These are phyloP conservation scores for Sclerotinia nivalis DNA, from an alignment of 2,329 filamentous ascomycete species.

Conservation along the genomic window DNA sequence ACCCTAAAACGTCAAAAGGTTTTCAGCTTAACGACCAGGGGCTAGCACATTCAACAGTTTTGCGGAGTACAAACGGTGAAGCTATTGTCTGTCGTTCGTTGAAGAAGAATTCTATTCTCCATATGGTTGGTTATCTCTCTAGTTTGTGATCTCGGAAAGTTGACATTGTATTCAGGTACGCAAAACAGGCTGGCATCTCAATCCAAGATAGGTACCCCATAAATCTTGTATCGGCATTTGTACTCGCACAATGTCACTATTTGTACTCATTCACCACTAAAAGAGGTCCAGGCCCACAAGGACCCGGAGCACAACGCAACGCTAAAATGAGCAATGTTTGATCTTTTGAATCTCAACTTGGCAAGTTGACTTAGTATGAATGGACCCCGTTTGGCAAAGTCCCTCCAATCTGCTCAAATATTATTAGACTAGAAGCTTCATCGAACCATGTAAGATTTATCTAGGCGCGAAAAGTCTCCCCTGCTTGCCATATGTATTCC, in stretches of 20 bases:
- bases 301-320: neutral
- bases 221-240: neutral
- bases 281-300: neutral
- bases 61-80: neutral
- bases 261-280: neutral
- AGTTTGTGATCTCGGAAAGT: neutral
- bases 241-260: neutral
- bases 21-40: constrained; percentile 3
- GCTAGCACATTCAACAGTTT: neutral
- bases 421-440: constrained; percentile 10
- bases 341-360: constrained; percentile 1
- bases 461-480: neutral
- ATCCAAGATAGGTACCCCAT: neutral
- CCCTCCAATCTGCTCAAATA: neutral
- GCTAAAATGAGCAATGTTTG: constrained; percentile 12
- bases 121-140: neutral
- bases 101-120: neutral
- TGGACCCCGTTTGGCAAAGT: neutral
- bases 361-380: neutral
- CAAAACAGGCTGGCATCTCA: neutral
- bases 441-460: constrained; percentile 12
- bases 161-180: constrained; percentile 2
- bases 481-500: constrained; percentile 15
- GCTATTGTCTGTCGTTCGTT: neutral
- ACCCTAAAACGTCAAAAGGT: neutral